Percentiles rank a stretch among this genome's conserved stretches.
Evolutionary conservation across 257 asterid species (phyloP).

Genomic region (Solanum acaule): DNA sequence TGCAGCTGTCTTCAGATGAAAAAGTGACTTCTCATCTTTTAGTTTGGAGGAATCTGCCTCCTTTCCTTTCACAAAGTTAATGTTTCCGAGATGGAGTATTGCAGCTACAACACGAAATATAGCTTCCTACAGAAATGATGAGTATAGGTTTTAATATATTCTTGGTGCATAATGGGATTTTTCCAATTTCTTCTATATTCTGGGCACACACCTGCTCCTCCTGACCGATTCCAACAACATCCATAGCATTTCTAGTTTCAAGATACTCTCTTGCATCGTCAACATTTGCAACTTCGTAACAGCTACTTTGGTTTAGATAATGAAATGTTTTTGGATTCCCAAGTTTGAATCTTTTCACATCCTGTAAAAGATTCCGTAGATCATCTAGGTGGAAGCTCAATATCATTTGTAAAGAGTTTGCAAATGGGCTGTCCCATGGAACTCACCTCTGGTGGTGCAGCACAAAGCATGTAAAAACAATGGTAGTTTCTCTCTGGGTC

Average conservation of each 20-base stretch:
- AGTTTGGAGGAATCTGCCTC: conserved; percentile 77
- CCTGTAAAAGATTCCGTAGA: conserved; percentile 35
- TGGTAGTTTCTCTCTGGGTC: conserved; percentile 96
- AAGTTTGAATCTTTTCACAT: conserved; percentile 54
- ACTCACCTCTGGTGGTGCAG: conserved; percentile 94
- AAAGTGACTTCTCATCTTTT: conserved; percentile 53
- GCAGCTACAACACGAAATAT: conserved; percentile 94
- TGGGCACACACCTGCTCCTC: conserved; percentile 70
- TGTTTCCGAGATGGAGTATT: conserved; percentile 88
- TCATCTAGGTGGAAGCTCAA: conserved; percentile 5
- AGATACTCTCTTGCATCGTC: conserved; percentile 89
- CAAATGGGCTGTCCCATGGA: background rate
- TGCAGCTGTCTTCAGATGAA: conserved; percentile 82
- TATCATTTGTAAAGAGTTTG: background rate
- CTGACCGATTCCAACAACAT: conserved; percentile 83
- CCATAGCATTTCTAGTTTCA: conserved; percentile 95
- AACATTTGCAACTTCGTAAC: conserved; percentile 79
- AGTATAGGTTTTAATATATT: background rate
- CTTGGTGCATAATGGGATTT: background rate
- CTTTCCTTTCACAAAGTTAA: conserved; percentile 69
- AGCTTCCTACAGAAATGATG: conserved; percentile 50
- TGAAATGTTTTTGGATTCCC: conserved; percentile 82
- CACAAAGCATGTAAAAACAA: conserved; percentile 91
- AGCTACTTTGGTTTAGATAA: conserved; percentile 75
- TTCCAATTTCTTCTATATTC: background rate